Conservation (phyloP, 2,329 filamentous ascomycete species). For the Aspergillus brunneoviolaceus region DNA sequence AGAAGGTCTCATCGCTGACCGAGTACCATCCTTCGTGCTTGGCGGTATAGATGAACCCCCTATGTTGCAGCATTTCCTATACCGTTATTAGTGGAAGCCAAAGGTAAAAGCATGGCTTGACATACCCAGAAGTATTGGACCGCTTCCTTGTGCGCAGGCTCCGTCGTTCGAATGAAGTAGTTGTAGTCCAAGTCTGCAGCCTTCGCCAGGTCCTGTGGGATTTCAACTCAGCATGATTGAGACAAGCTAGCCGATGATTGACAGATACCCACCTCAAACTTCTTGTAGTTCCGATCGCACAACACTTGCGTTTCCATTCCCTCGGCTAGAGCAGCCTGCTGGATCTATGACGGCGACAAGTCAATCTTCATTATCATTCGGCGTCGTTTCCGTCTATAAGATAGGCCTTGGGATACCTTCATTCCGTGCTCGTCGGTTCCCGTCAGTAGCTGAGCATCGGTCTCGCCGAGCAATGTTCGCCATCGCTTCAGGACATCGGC, state of each 20-base stretch:
- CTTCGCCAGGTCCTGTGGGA: conserved; percentile 60
- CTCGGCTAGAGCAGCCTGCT: conserved; percentile 74
- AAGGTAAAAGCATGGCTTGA: background rate
- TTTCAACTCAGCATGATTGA: background rate
- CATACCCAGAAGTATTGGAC: conserved; percentile 84
- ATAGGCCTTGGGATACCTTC: conserved; percentile 59
- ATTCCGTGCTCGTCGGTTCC: conserved; percentile 97
- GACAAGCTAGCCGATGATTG: background rate
- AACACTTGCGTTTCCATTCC: conserved; percentile 75
- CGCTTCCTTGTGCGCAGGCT: conserved; percentile 74
- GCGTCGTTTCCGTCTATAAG: background rate
- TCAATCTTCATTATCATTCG: background rate
- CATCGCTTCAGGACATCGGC: conserved; percentile 91
- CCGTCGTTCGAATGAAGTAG: conserved; percentile 90
- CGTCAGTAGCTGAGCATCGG: conserved; percentile 71
- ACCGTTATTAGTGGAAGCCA: background rate
- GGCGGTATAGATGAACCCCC: conserved; percentile 76
- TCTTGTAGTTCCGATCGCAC: conserved; percentile 78
- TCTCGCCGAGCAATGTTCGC: conserved; percentile 71
- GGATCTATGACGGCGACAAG: conserved; percentile 56
- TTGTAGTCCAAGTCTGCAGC: conserved; percentile 72
- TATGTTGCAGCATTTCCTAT: conserved; percentile 67
- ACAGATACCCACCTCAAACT: conserved; percentile 60
- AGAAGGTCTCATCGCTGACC: conserved; percentile 95
- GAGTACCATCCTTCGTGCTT: conserved; percentile 96